A percentile compares a stretch with the other conserved stretches of the same genome.
These are phyloP conservation scores for Fusarium begoniae DNA, from an alignment of 2,329 filamentous ascomycete genomes.

Conservation along the genomic window DNA sequence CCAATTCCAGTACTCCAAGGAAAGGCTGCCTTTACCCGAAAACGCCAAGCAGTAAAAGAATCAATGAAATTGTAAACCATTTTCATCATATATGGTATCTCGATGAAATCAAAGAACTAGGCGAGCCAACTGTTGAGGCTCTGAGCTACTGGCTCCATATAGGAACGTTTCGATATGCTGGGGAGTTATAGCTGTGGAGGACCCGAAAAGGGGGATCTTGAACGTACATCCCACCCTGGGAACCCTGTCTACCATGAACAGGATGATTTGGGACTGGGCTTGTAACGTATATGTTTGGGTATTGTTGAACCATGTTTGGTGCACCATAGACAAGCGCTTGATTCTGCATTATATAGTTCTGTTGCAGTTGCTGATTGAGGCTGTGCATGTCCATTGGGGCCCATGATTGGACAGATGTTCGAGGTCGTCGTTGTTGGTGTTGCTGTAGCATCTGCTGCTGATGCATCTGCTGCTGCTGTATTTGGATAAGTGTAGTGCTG, in stretches of 20 bases:
- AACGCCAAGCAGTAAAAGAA: constrained; percentile 23
- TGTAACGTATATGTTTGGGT: constrained; percentile 30
- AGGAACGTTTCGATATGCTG: constrained; percentile 62
- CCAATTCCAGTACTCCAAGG: constrained; percentile 11
- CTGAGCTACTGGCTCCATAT: constrained; percentile 59
- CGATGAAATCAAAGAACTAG: constrained; percentile 8
- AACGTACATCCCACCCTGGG: constrained; percentile 23
- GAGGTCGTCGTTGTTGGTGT: constrained; percentile 13
- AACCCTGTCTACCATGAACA: constrained; percentile 21
- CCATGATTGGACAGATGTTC: constrained; percentile 27
- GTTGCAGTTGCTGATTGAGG: constrained; percentile 32
- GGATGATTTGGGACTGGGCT: constrained; percentile 9
- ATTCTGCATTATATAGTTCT: constrained; percentile 35
- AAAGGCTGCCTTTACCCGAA: constrained; percentile 30
- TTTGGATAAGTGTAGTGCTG: constrained; percentile 15
- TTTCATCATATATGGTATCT: constrained; percentile 36
- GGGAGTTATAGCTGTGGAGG: constrained; percentile 67
- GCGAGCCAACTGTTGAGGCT: background rate
- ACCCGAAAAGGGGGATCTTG: constrained; percentile 58
- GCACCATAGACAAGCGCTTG: constrained; percentile 28
- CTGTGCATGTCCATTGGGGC: constrained; percentile 30
- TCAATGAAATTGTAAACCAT: constrained; percentile 10
- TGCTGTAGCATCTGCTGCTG: constrained; percentile 24
- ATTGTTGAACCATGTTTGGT: constrained; percentile 33
- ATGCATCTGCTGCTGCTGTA: constrained; percentile 24